These are phyloP conservation scores for Camillea tinctor DNA, from an alignment of 2,329 filamentous ascomycete genomes.

Conservation along the genomic window DNA sequence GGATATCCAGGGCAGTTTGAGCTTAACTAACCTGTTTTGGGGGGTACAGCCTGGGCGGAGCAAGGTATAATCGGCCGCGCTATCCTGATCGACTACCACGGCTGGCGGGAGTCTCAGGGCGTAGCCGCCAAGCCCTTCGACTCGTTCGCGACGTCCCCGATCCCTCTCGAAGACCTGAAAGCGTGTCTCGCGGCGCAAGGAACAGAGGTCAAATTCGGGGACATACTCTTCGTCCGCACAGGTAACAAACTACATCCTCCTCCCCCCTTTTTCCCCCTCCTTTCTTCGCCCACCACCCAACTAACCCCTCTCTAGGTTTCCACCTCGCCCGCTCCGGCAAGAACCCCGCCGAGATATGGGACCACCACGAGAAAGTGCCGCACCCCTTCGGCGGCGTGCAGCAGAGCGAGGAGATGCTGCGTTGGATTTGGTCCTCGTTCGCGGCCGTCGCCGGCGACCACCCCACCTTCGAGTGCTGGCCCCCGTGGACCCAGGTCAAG, in stretches of 20 bases:
- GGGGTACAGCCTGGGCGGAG: conserved; percentile 44
- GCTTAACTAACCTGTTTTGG: too few relatives aligned
- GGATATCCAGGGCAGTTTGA: too few relatives aligned
- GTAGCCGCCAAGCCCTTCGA: conserved; percentile 27
- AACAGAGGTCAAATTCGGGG: conserved; percentile 49
- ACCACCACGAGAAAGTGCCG: conserved; percentile 36
- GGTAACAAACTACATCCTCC: conserved; percentile 21
- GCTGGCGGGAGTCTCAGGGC: conserved; percentile 42
- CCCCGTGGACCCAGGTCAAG: conserved; percentile 17
- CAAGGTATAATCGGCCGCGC: conserved; percentile 56
- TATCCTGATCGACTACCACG: conserved; percentile 52
- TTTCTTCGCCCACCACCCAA: neutral
- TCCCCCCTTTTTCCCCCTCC: too few relatives aligned
- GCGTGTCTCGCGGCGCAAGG: conserved; percentile 45
- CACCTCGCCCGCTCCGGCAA: conserved; percentile 40
- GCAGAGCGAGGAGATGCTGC: conserved; percentile 43
- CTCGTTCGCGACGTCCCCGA: conserved; percentile 34
- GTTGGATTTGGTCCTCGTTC: conserved; percentile 41
- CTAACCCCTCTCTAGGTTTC: conserved; percentile 37
- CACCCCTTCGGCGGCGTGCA: conserved; percentile 48
- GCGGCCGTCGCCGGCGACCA: conserved; percentile 44
- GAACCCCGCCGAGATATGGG: conserved; percentile 35
- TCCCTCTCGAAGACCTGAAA: conserved; percentile 40
- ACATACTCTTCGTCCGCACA: conserved; percentile 50
- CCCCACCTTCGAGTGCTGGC: conserved; percentile 42